Evolutionary conservation across 2,329 filamentous ascomycete species (phyloP).

Genomic region (Nemania sp.): DNA sequence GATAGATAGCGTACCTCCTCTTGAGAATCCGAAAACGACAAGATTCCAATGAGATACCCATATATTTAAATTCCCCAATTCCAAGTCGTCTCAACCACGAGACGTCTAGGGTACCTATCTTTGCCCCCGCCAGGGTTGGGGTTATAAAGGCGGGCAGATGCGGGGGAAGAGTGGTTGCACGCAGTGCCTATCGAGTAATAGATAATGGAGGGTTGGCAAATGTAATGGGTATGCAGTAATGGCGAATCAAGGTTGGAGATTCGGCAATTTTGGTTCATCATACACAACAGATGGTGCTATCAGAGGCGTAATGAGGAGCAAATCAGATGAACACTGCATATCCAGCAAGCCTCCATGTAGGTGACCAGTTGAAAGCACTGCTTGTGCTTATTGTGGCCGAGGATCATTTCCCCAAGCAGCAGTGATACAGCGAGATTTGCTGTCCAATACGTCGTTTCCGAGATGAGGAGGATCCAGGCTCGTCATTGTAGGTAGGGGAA

Average conservation of each 20-base stretch:
- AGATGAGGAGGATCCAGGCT: background rate
- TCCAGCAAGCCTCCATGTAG: constrained; percentile 12
- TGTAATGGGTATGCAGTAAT: background rate
- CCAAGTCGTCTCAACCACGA: background rate
- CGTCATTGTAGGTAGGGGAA: background rate
- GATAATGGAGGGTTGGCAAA: background rate
- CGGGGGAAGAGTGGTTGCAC: constrained; percentile 17
- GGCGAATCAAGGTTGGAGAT: constrained; percentile 11
- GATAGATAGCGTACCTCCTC: background rate
- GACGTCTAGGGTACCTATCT: too few relatives aligned
- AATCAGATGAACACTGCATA: constrained; percentile 5
- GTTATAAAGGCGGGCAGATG: constrained; percentile 14
- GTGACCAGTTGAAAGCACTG: background rate
- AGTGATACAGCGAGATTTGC: constrained; percentile 2
- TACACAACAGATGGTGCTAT: background rate
- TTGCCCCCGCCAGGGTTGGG: background rate
- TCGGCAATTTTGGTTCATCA: constrained; percentile 8
- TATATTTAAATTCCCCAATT: background rate
- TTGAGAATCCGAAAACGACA: background rate
- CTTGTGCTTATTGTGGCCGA: constrained; percentile 3
- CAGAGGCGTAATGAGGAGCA: background rate
- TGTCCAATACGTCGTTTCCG: background rate
- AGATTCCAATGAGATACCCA: background rate
- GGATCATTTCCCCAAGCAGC: background rate
- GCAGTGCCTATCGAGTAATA: background rate